Evolutionary conservation across 202 grass and related monocot genomes (phyloP).

Genomic region (Setaria italica): DNA sequence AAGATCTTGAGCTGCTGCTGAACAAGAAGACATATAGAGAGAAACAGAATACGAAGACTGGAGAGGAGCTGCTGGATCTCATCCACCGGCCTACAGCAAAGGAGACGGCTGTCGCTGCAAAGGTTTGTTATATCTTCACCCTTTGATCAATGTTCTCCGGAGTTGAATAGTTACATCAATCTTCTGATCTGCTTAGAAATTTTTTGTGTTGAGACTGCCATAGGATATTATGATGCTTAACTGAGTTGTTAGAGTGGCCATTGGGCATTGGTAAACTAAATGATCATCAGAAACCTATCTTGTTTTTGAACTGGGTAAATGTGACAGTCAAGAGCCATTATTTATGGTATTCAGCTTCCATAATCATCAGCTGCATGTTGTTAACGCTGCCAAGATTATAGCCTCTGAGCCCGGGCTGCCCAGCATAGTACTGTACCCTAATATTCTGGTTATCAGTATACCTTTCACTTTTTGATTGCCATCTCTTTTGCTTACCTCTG

Average conservation of each 20-base stretch:
- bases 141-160: constrained; percentile 19
- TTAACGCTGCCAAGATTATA: constrained; percentile 8
- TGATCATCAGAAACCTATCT: not conserved
- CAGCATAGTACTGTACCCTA: not conserved
- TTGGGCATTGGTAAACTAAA: not conserved
- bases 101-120: constrained; percentile 96
- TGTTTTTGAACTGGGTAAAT: constrained; percentile 1
- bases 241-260: not conserved
- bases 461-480: constrained; percentile 22
- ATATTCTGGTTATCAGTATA: constrained; percentile 20
- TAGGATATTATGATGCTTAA: not conserved
- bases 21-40: constrained; percentile 95
- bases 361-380: not conserved
- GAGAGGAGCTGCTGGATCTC: constrained; percentile 98
- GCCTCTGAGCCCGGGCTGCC: too few relatives aligned
- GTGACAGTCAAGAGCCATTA: constrained; percentile 15
- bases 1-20: constrained; percentile 86
- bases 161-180: constrained; percentile 22
- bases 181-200: not conserved
- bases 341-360: constrained; percentile 18
- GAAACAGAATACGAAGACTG: constrained; percentile 92
- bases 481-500: constrained; percentile 2
- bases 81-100: constrained; percentile 95
- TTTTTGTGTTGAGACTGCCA: not conserved
- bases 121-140: constrained; percentile 64